Evolutionary conservation across 23 red algal species (phyloP), one percentile per base, ranked within the genome.

Genomic region (Pyropia haitanensis): DNA sequence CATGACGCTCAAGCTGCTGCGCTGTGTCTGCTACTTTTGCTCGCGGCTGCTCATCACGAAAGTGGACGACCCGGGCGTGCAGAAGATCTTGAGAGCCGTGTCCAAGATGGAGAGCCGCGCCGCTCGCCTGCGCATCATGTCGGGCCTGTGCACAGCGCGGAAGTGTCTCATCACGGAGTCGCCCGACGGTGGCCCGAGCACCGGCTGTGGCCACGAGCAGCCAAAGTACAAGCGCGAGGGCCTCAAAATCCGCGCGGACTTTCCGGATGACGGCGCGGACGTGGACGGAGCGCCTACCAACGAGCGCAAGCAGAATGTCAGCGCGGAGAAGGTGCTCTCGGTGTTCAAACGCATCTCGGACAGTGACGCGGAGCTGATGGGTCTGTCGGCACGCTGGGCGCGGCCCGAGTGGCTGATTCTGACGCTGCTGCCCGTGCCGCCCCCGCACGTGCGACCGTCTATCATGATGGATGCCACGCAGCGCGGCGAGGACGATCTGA

Each of bases 401-500:
- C 59, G 94, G 32, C 94, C 94, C 39, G 94, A 98, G 32, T 98
- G 86, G 85, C 77, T 98, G 61, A 72, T 98, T 17, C 57, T 98
- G 49, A 77, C 79, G 12, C 58, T 91, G 49, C 55, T 98, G 44
- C 85, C 94, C 19, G 86, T 98, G 13, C 94, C 94, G 34, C 94
- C 94, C 21, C 80, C 86, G 21, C 74, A 77, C 71, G 94, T 98
- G 49, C 86, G 94, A 39, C 94, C 94, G 19, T 98, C 94, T 32
- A 85, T 98, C 48, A 79, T 86, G 86, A 83, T 75, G 64, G 75
- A 80, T 71, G 85, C 85, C 27, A 71, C 78, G 25, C 52, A 34
- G 20, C 79, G 94, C 64, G 88, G 83, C 52, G 94, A 98, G 70
- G 94, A 98, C 80, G 94, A 98, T 51, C 58, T 98, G 50, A 98